Percentiles rank a stretch among this genome's conserved stretches.
phyloP scores from a whole-genome alignment of 2,329 filamentous ascomycete species.

The Ceratocystis cacaofunesta region DNA sequence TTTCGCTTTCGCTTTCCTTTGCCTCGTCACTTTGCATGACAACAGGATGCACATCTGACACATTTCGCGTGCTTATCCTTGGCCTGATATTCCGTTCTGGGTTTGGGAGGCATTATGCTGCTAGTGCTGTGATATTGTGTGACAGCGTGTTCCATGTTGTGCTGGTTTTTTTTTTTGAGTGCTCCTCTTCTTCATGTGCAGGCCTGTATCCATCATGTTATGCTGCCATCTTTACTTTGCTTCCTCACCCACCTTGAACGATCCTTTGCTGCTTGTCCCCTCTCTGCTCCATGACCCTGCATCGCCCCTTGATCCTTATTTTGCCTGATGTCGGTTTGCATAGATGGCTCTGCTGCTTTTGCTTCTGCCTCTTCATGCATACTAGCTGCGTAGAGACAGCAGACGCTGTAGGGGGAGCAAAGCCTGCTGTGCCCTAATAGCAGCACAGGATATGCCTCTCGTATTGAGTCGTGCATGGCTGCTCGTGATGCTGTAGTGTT shows the following conservation, averaged over 20 bases:
- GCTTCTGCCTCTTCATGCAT: no score
- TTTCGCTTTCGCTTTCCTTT: not conserved
- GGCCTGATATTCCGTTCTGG: not conserved
- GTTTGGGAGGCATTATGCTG: conserved; percentile 3
- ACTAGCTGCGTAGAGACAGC: no score
- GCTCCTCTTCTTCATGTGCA: not conserved
- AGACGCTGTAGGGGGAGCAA: not conserved
- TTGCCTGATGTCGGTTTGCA: not conserved
- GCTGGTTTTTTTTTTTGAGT: not conserved
- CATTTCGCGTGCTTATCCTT: not conserved
- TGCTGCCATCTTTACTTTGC: conserved; percentile 2
- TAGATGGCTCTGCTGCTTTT: not conserved
- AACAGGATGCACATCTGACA: conserved; percentile 3
- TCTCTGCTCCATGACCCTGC: conserved; percentile 9
- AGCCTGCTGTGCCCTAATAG: not conserved
- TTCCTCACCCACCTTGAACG: conserved; percentile 17
- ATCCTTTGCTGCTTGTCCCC: conserved; percentile 14
- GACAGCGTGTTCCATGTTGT: not conserved
- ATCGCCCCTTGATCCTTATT: conserved; percentile 8
- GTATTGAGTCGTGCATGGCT: no score
- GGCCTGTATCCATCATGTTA: not conserved
- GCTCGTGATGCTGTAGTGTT: no score
- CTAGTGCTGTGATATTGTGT: not conserved
- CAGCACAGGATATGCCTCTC: no score
- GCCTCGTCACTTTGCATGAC: not conserved